Percentiles rank a stretch among this genome's conserved stretches.
Evolutionary conservation across 495 filamentous ascomycete genomes (phyloP).

Genomic region (Aspergillus ellipticus): DNA sequence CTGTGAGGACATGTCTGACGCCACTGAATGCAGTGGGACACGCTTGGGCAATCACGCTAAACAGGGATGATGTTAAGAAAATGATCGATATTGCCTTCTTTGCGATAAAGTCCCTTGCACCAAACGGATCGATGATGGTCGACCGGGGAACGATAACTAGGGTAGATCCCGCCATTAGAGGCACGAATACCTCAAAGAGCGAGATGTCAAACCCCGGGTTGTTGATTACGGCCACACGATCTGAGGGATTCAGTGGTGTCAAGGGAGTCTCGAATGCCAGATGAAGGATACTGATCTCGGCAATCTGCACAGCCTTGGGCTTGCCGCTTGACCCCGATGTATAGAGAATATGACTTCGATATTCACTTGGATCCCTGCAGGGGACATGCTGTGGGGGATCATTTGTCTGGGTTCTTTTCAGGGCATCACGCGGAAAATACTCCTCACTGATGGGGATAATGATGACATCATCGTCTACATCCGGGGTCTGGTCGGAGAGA

Average conservation of each 20-base stretch:
- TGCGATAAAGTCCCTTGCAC: slow-evolving; percentile 1
- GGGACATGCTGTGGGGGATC: too few species aligned
- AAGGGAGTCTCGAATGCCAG: neutral
- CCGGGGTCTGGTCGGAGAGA: neutral
- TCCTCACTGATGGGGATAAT: neutral
- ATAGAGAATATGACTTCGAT: slow-evolving; percentile 10
- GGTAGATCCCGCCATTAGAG: slow-evolving; percentile 1
- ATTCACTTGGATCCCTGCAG: neutral
- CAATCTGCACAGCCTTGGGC: slow-evolving; percentile 10
- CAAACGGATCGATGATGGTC: slow-evolving; percentile 9
- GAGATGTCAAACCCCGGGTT: slow-evolving; percentile 12
- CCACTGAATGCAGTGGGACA: slow-evolving; percentile 8
- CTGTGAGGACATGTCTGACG: slow-evolving; percentile 7
- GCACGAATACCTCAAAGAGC: slow-evolving; percentile 5
- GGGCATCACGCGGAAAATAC: too few species aligned
- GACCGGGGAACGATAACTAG: slow-evolving; percentile 5
- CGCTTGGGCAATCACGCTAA: slow-evolving; percentile 2
- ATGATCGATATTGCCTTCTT: neutral
- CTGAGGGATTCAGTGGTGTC: neutral
- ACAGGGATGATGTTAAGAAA: slow-evolving; percentile 5
- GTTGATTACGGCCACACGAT: slow-evolving; percentile 6
- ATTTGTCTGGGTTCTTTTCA: neutral
- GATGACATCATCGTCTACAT: neutral
- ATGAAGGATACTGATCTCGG: slow-evolving; percentile 8
- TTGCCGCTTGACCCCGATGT: slow-evolving; percentile 9